A percentile compares a stretch with the other conserved stretches of the same genome.
phyloP scores from a whole-genome alignment of 2,329 filamentous ascomycete species.

The Cladosporium velox region DNA sequence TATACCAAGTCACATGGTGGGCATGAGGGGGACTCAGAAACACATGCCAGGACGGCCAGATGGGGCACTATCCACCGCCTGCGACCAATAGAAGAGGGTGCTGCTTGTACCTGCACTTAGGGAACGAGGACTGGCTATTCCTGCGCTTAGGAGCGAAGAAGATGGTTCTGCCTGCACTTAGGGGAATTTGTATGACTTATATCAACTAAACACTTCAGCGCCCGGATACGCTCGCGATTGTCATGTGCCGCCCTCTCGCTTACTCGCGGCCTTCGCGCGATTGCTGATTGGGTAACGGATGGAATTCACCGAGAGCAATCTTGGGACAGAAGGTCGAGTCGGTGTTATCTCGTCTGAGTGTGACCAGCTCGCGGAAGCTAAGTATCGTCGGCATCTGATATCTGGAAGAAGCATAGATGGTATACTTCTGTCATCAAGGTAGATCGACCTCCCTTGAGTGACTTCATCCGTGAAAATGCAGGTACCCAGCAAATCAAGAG shows the following conservation, averaged over 20 bases:
- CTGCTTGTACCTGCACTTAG: conserved; percentile 20
- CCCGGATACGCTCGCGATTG: conserved; percentile 12
- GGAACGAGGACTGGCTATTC: conserved; percentile 19
- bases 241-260: conserved; percentile 16
- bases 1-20: conserved; percentile 11
- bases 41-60: conserved; percentile 9
- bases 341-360: background rate
- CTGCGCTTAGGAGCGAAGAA: conserved; percentile 19
- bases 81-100: conserved; percentile 4
- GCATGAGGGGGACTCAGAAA: conserved; percentile 2
- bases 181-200: conserved; percentile 22
- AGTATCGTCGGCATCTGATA: background rate
- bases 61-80: conserved; percentile 9
- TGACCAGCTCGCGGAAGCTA: background rate
- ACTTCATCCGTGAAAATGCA: conserved; percentile 4
- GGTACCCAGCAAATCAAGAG: conserved; percentile 19
- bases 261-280: conserved; percentile 19
- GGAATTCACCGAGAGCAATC: background rate
- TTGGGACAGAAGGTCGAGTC: background rate
- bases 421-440: conserved; percentile 7
- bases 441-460: background rate
- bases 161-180: conserved; percentile 19
- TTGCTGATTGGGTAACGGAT: conserved; percentile 13
- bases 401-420: background rate
- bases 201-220: conserved; percentile 11